Evolutionary conservation across 345 rosid genomes (phyloP).

Genomic region (sweet orange (Citrus sinensis)): DVS_A1.0 CM039169.1:18731501-18732000

Average conservation of each 20-base stretch:
- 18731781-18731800: conserved; percentile 23
- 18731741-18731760: neutral
- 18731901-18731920: conserved; percentile 36
- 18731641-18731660: no score
- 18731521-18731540: no score
- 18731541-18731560: no score
- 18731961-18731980: conserved; percentile 33
- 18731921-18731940: conserved; percentile 29
- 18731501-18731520: no score
- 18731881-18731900: conserved; percentile 34
- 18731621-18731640: no score
- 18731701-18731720: no score
- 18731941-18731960: conserved; percentile 24
- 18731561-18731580: no score
- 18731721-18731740: no score
- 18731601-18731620: no score
- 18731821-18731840: conserved; percentile 27
- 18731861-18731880: conserved; percentile 17
- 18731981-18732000: conserved; percentile 7
- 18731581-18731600: no score
- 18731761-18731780: conserved; percentile 22
- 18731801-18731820: conserved; percentile 27
- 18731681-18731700: no score
- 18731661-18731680: no score
- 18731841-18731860: neutral